phyloP scores from a whole-genome alignment of 108 stramenopile species.

The Fistulifera pelliculosa region DNA sequence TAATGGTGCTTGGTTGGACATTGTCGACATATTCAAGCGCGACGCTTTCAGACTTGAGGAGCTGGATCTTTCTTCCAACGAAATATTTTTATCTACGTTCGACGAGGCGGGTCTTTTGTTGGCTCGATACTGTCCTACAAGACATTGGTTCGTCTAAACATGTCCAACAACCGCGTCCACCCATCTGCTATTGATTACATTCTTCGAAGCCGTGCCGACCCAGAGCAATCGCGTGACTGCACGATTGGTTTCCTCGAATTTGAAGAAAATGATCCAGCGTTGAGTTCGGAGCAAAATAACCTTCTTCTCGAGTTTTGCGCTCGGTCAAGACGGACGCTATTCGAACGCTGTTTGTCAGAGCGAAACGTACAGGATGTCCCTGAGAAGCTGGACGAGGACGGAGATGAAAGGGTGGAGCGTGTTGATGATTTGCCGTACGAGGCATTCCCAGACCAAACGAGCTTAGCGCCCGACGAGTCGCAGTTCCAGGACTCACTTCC shows the following conservation, averaged over 20 bases:
- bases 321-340: slow-evolving; percentile 22
- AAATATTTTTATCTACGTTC: slow-evolving; percentile 10
- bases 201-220: slow-evolving; percentile 15
- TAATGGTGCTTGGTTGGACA: slow-evolving; percentile 38
- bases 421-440: not conserved
- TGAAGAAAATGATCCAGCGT: slow-evolving; percentile 37
- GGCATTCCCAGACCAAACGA: no score
- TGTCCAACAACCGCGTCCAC: slow-evolving; percentile 46
- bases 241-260: slow-evolving; percentile 22
- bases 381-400: slow-evolving; percentile 10
- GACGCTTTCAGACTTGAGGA: slow-evolving; percentile 33
- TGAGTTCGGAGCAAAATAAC: slow-evolving; percentile 18
- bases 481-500: no score
- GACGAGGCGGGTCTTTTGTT: no score
- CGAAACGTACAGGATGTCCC: no score
- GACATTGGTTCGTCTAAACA: slow-evolving; percentile 40
- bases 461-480: no score
- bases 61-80: slow-evolving; percentile 47
- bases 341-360: slow-evolving; percentile 13
- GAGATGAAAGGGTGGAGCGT: slow-evolving; percentile 1
- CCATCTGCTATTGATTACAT: slow-evolving; percentile 22
- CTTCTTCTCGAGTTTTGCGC: slow-evolving; percentile 14
- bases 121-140: slow-evolving; percentile 18
- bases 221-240: slow-evolving; percentile 15
- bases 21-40: slow-evolving; percentile 35